Percentiles rank a stretch among this genome's conserved stretches.
phyloP scores from a whole-genome alignment of 441 rosid genomes.

The Kokia cookei region DNA sequence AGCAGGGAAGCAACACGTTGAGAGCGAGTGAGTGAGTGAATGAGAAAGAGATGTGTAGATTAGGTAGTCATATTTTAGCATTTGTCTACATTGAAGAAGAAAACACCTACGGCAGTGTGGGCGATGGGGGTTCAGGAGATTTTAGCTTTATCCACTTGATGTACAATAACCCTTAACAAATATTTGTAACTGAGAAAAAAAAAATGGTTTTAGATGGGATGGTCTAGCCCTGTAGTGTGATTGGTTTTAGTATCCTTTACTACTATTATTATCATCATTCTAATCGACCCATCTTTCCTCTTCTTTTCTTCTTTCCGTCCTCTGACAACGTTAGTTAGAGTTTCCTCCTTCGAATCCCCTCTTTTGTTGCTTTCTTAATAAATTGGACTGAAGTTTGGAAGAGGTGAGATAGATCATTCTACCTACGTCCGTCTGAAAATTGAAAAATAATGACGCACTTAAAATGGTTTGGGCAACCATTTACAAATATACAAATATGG shows the following conservation, averaged over 20 bases:
- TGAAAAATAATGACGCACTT: too few species aligned
- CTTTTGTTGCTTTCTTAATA: background rate
- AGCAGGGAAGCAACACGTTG: conserved; percentile 28
- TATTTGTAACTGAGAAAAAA: conserved; percentile 41
- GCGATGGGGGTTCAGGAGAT: conserved; percentile 32
- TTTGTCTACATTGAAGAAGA: conserved; percentile 28
- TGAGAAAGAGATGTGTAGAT: conserved; percentile 35
- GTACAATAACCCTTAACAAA: conserved; percentile 52
- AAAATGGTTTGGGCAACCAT: too few species aligned
- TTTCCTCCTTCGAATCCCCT: background rate
- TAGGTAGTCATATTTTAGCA: conserved; percentile 60
- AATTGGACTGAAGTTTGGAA: too few species aligned
- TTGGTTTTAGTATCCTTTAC: conserved; percentile 17
- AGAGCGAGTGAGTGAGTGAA: conserved; percentile 9
- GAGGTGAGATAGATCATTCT: too few species aligned
- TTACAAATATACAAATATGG: too few species aligned
- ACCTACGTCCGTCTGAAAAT: too few species aligned
- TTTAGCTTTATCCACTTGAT: conserved; percentile 36
- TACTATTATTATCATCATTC: too few species aligned
- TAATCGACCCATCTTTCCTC: too few species aligned
- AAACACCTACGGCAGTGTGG: conserved; percentile 28
- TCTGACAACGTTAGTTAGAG: background rate
- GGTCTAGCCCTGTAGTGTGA: conserved; percentile 26
- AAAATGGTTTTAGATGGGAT: conserved; percentile 34
- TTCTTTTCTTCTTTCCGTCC: too few species aligned